phyloP scores from a whole-genome alignment of 2,329 filamentous ascomycete genomes.

The Colletotrichum euphorbiae region DNA sequence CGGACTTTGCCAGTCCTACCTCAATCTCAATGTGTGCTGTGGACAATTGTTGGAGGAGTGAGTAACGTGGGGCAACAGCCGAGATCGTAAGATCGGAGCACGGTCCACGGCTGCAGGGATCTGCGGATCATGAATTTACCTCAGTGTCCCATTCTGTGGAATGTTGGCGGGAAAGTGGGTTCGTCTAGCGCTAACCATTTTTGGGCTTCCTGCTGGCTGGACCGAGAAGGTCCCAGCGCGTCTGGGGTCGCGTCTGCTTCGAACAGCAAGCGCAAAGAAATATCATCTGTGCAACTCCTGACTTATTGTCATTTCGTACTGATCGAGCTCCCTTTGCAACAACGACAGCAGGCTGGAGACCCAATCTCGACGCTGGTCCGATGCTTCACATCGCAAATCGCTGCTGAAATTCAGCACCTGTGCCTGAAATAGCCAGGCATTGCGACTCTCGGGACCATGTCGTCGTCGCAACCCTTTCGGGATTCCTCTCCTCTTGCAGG shows the following conservation, averaged over 20 bases:
- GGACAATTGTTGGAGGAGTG: neutral
- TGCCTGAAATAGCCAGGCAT: neutral
- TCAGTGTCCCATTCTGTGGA: too few species aligned
- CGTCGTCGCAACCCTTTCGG: conserved; percentile 37
- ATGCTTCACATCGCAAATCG: neutral
- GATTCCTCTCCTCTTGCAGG: conserved; percentile 36
- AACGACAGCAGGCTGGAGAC: too few species aligned
- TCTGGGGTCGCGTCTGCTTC: conserved; percentile 24
- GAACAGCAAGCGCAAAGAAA: neutral
- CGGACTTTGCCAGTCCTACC: too few species aligned
- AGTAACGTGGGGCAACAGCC: neutral
- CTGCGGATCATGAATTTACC: conserved; percentile 19
- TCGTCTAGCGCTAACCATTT: neutral
- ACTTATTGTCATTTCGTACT: too few species aligned
- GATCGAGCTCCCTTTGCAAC: neutral
- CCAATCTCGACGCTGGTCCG: too few species aligned
- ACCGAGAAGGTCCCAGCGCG: conserved; percentile 13
- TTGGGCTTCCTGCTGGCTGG: neutral
- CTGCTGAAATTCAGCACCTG: neutral
- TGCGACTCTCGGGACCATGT: conserved; percentile 29
- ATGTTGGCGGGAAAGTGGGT: conserved; percentile 8
- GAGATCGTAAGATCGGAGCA: neutral
- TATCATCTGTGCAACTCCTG: conserved; percentile 2
- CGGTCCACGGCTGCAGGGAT: neutral
- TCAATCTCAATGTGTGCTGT: too few species aligned